These are phyloP conservation scores for Mycena epipterygia DNA, from an alignment of 768 basidiomycete species.

Conservation along the genomic window DNA sequence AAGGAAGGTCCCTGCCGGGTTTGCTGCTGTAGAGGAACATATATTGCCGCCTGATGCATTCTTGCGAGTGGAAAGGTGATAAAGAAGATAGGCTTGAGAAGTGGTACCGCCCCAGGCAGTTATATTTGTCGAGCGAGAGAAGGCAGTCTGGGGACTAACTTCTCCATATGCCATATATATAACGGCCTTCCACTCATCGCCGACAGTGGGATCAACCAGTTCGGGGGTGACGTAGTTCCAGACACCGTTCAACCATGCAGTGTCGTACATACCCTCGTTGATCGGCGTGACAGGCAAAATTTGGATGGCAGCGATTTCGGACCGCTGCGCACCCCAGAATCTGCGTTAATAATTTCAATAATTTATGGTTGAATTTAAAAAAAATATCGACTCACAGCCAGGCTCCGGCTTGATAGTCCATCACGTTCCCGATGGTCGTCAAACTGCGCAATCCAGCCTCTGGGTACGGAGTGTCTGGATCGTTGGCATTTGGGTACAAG, in stretches of 20 bases:
- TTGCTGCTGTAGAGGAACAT: constrained; percentile 42
- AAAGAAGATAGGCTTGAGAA: constrained; percentile 47
- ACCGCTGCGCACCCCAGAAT: constrained; percentile 50
- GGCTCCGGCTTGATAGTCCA: constrained; percentile 51
- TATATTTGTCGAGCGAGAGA: constrained; percentile 44
- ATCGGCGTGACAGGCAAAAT: constrained; percentile 53
- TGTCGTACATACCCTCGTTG: constrained; percentile 50
- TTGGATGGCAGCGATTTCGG: constrained; percentile 52
- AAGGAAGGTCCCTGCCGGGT: constrained; percentile 48
- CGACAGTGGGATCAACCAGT: constrained; percentile 41
- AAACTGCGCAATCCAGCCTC: constrained; percentile 46
- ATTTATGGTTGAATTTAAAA: background rate
- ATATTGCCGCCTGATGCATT: constrained; percentile 42
- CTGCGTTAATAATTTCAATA: constrained; percentile 18
- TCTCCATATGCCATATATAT: constrained; percentile 51
- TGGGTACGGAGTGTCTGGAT: constrained; percentile 52
- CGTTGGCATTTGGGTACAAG: constrained; percentile 47
- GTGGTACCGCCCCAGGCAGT: constrained; percentile 51
- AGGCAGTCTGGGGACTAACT: constrained; percentile 43
- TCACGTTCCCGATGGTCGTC: constrained; percentile 52
- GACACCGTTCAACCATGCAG: constrained; percentile 46
- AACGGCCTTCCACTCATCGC: constrained; percentile 52
- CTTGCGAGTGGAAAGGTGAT: constrained; percentile 50
- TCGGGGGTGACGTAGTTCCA: constrained; percentile 45
- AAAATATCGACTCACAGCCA: constrained; percentile 46